These are phyloP conservation scores for Phoenix roebelenii DNA, from an alignment of 176 grass and related monocot genomes.

Conservation along the genomic window DNA sequence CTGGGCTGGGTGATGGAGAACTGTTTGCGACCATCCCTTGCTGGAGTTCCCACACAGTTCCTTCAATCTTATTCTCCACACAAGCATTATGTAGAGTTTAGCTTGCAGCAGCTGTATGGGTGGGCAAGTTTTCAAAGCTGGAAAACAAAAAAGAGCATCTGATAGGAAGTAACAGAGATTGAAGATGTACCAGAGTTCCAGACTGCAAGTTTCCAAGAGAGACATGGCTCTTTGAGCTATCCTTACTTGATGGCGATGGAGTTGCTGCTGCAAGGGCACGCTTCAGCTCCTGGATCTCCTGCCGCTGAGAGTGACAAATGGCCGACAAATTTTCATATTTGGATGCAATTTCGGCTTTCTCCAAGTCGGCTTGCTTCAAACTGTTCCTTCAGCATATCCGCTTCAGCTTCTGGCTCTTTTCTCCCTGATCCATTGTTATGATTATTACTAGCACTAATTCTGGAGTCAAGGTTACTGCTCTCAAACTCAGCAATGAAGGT, in stretches of 20 bases:
- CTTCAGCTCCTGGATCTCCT: constrained; percentile 84
- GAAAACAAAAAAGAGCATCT: no score
- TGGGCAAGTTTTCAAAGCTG: no score
- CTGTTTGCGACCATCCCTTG: constrained; percentile 55
- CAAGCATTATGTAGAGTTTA: neutral
- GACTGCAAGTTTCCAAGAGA: constrained; percentile 25
- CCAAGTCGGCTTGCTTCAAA: constrained; percentile 58
- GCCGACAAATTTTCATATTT: constrained; percentile 78
- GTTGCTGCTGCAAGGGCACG: constrained; percentile 23
- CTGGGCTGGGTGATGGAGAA: constrained; percentile 35
- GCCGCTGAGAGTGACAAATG: constrained; percentile 73
- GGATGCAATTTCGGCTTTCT: constrained; percentile 72
- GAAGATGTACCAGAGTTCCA: constrained; percentile 51
- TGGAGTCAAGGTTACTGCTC: constrained; percentile 25
- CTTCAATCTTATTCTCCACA: constrained; percentile 62
- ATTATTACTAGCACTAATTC: constrained; percentile 19
- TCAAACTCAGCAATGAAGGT: constrained; percentile 53
- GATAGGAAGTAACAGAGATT: no score
- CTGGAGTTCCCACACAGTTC: constrained; percentile 62
- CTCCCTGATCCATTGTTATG: constrained; percentile 31
- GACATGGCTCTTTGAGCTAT: constrained; percentile 26
- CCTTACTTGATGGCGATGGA: constrained; percentile 25
- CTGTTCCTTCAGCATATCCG: constrained; percentile 63
- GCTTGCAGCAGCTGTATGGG: no score
- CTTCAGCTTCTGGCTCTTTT: constrained; percentile 51